Evolutionary conservation across 2,329 filamentous ascomycete genomes (phyloP).

Genomic region (Hymenoscyphus scutula): DNA sequence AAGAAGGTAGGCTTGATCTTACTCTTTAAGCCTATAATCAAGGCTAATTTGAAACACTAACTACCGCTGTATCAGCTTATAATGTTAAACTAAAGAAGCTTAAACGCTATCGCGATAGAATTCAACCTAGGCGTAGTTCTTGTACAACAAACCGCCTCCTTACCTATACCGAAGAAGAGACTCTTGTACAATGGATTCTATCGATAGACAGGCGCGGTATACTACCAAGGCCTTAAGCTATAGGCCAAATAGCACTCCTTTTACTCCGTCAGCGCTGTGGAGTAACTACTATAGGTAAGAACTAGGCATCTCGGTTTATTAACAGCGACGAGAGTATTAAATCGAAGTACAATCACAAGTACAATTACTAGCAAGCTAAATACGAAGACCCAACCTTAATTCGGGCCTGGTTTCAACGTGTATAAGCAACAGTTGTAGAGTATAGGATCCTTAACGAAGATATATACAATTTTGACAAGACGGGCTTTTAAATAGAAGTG

Average conservation of each 20-base stretch:
- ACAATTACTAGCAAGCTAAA: constrained; percentile 19
- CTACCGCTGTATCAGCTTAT: not conserved
- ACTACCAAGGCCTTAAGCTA: not conserved
- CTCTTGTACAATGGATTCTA: not conserved
- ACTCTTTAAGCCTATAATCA: not conserved
- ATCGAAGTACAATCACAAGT: constrained; percentile 14
- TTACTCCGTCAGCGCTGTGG: constrained; percentile 1
- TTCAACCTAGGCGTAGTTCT: not conserved
- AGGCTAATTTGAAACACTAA: not conserved
- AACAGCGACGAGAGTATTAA: constrained; percentile 8
- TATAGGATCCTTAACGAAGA: constrained; percentile 18
- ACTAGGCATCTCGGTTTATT: constrained; percentile 17
- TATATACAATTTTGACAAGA: constrained; percentile 26
- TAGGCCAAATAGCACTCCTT: constrained; percentile 17
- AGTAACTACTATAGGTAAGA: constrained; percentile 9
- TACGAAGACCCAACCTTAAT: constrained; percentile 15
- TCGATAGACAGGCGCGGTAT: not conserved
- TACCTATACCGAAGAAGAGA: not conserved
- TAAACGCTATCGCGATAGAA: not conserved
- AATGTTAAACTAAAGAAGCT: not conserved
- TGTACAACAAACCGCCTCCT: not conserved
- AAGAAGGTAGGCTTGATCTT: too few relatives aligned
- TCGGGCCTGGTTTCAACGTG: constrained; percentile 16
- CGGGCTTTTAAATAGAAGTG: constrained; percentile 28
- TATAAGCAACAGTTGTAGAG: constrained; percentile 18